phyloP scores from a whole-genome alignment of 2,329 filamentous ascomycete genomes.

The Thermomyces lanuginosus region DNA sequence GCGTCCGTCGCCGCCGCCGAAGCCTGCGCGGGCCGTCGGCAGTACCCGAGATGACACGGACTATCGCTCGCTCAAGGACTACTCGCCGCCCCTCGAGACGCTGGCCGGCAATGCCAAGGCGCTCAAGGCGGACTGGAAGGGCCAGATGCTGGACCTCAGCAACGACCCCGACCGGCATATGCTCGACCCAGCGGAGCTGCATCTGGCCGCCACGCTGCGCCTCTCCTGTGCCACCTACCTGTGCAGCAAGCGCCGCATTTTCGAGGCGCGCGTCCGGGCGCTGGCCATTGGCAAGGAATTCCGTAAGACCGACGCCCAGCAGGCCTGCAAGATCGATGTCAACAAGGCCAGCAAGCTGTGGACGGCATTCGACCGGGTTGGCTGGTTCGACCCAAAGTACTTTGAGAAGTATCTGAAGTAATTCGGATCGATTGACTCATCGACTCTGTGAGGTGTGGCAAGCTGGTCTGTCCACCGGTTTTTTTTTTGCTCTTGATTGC shows the following conservation, averaged over 20 bases:
- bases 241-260: conserved; percentile 84
- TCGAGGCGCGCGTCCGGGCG: conserved; percentile 55
- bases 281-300: conserved; percentile 61
- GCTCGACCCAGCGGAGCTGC: conserved; percentile 63
- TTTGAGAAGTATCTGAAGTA: conserved; percentile 29
- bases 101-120: conserved; percentile 51
- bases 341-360: conserved; percentile 93
- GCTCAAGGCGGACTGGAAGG: conserved; percentile 79
- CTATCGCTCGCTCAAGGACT: conserved; percentile 55
- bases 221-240: conserved; percentile 79
- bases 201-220: conserved; percentile 60
- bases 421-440: conserved; percentile 5
- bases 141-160: conserved; percentile 57
- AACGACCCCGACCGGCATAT: conserved; percentile 52
- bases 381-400: conserved; percentile 52
- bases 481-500: too few species aligned
- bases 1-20: conserved; percentile 22
- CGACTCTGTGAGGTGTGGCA: conserved; percentile 1
- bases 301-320: conserved; percentile 86
- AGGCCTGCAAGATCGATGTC: conserved; percentile 95
- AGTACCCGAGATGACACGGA: conserved; percentile 70
- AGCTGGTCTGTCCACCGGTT: conserved; percentile 7
- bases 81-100: conserved; percentile 51
- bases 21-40: conserved; percentile 28
- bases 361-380: conserved; percentile 73